Percentiles rank a stretch among this genome's conserved stretches.
Evolutionary conservation across 805 yeast species (phyloP).

Genomic region (Saccharomycopsis guyanensis): DNA sequence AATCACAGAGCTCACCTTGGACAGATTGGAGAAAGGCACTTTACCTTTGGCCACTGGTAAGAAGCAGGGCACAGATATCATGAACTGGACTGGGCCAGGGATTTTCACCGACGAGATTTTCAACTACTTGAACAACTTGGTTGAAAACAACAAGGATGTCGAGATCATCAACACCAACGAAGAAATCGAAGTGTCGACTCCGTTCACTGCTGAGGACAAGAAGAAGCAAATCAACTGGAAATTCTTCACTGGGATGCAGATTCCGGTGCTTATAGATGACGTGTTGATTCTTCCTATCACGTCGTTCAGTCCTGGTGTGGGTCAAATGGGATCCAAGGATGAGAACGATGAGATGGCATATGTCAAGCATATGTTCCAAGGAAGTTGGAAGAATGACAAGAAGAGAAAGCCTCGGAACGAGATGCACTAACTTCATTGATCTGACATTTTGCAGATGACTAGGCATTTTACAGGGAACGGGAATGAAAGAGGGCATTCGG

Average conservation of each 20-base stretch:
- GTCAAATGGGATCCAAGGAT: slow-evolving; percentile 55
- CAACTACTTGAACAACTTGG: slow-evolving; percentile 62
- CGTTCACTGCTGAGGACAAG: background rate
- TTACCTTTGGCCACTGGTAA: slow-evolving; percentile 45
- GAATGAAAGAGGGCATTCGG: too few relatives aligned
- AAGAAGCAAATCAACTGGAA: slow-evolving; percentile 41
- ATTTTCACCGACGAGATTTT: slow-evolving; percentile 84
- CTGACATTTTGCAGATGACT: too few relatives aligned
- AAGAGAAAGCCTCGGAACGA: background rate
- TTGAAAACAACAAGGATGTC: slow-evolving; percentile 18
- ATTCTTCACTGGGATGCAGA: slow-evolving; percentile 49
- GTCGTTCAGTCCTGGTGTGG: slow-evolving; percentile 59
- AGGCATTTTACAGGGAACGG: too few relatives aligned
- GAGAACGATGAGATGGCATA: slow-evolving; percentile 42
- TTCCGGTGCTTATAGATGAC: slow-evolving; percentile 56
- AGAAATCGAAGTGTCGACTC: background rate
- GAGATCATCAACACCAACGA: background rate
- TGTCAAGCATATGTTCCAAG: slow-evolving; percentile 57
- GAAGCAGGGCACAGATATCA: slow-evolving; percentile 66
- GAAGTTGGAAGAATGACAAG: slow-evolving; percentile 46
- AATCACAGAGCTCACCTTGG: slow-evolving; percentile 68
- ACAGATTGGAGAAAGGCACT: slow-evolving; percentile 38
- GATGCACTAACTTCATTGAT: too few relatives aligned
- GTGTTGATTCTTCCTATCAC: slow-evolving; percentile 67
- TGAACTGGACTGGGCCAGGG: slow-evolving; percentile 97